These are phyloP conservation scores for Glebionis coronaria DNA, from an alignment of 129 eudicot genomes.

Conservation along the genomic window DNA sequence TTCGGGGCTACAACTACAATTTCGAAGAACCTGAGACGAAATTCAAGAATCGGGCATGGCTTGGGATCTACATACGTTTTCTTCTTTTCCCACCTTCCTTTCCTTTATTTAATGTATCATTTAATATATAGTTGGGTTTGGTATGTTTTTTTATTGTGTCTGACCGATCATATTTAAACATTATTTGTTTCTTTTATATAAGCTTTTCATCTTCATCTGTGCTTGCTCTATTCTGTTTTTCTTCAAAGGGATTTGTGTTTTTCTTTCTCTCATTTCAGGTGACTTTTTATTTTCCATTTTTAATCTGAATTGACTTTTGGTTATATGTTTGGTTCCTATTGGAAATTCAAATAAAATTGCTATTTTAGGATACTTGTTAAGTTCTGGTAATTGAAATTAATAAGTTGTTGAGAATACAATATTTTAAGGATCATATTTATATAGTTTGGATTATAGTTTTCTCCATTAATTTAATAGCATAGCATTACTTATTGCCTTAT, in stretches of 20 bases:
- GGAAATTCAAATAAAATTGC: constrained; percentile 5
- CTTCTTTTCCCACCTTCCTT: constrained; percentile 19
- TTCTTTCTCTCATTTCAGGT: constrained; percentile 10
- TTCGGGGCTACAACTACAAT: no score
- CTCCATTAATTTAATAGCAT: not conserved
- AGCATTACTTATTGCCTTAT: no score
- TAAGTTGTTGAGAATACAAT: constrained; percentile 9
- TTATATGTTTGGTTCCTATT: not conserved
- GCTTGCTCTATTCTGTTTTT: constrained; percentile 11
- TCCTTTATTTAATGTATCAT: not conserved
- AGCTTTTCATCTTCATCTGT: constrained; percentile 6
- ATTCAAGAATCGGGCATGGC: no score
- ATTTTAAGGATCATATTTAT: constrained; percentile 1
- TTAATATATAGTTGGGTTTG: not conserved
- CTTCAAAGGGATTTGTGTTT: not conserved
- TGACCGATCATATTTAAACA: no score
- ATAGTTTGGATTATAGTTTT: not conserved
- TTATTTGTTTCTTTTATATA: not conserved
- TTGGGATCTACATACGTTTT: no score
- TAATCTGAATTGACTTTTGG: not conserved
- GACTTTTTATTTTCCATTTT: not conserved
- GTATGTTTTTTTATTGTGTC: not conserved
- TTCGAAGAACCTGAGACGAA: no score
- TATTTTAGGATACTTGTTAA: not conserved
- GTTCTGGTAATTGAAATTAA: not conserved